Evolutionary conservation across 2,329 filamentous ascomycete species (phyloP).

Genomic region (Fusarium tricinctum): DNA sequence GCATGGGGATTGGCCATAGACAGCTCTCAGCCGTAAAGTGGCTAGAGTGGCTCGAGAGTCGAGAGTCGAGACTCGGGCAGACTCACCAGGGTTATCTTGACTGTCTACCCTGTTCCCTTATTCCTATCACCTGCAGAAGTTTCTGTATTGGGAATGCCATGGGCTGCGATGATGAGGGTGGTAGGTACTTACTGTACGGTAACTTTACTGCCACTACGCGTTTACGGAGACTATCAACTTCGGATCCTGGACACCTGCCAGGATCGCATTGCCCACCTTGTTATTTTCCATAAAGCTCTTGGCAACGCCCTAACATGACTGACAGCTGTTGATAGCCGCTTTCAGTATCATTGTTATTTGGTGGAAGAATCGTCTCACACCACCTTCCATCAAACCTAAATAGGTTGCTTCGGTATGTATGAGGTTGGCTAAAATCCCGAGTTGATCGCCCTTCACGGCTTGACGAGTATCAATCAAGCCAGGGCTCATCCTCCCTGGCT

Average conservation of each 20-base stretch:
- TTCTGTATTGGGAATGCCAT: conserved; percentile 49
- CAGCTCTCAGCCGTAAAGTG: conserved; percentile 12
- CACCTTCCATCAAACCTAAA: neutral
- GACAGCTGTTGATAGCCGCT: neutral
- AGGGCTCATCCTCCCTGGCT: neutral
- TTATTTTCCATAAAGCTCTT: conserved; percentile 23
- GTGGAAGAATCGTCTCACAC: neutral
- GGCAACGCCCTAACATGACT: conserved; percentile 9
- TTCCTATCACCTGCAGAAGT: conserved; percentile 41
- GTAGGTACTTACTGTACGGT: neutral
- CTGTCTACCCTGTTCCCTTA: conserved; percentile 25
- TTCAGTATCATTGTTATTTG: neutral
- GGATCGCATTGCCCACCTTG: conserved; percentile 45
- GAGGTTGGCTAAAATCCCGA: neutral
- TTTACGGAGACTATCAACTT: conserved; percentile 25
- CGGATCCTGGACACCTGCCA: conserved; percentile 32
- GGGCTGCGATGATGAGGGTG: conserved; percentile 34
- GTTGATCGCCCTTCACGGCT: neutral
- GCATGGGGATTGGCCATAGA: conserved; percentile 20
- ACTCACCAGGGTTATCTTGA: conserved; percentile 24
- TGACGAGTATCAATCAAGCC: neutral
- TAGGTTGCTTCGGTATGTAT: neutral
- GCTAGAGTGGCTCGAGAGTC: conserved; percentile 14
- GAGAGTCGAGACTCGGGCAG: conserved; percentile 29
- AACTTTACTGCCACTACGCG: conserved; percentile 11